Conservation (phyloP, 768 basidiomycete species). For the Podaxis pistillaris region DNA sequence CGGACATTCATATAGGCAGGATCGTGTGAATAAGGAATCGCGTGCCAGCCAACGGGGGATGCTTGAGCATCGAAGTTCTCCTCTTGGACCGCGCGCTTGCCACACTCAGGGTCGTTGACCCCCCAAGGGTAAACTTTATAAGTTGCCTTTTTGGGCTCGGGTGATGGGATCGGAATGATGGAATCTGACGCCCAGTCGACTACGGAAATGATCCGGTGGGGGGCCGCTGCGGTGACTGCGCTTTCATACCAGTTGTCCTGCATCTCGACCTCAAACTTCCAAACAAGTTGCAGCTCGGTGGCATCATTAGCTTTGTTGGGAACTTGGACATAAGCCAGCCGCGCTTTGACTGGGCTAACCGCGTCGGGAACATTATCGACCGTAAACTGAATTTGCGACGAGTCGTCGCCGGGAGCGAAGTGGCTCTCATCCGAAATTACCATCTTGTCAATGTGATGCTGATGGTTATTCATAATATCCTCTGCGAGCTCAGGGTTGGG, state of each 20-base stretch:
- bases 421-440: conserved; percentile 37
- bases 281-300: conserved; percentile 71
- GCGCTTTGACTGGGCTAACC: conserved; percentile 77
- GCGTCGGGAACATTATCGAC: conserved; percentile 72
- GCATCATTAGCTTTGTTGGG: conserved; percentile 59
- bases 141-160: conserved; percentile 33
- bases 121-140: conserved; percentile 84
- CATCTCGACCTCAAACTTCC: conserved; percentile 95
- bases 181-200: conserved; percentile 95
- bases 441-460: conserved; percentile 53
- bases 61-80: conserved; percentile 77
- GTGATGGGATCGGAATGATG: conserved; percentile 39
- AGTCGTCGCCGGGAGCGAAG: conserved; percentile 40
- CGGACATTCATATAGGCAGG: conserved; percentile 42
- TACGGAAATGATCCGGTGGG: conserved; percentile 81
- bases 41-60: conserved; percentile 91
- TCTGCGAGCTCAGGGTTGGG: conserved; percentile 45
- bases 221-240: conserved; percentile 68
- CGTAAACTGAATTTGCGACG: conserved; percentile 33
- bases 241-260: conserved; percentile 96
- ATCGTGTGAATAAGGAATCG: conserved; percentile 70
- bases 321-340: conserved; percentile 79
- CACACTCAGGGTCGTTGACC: conserved; percentile 79
- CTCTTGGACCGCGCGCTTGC: conserved; percentile 53
- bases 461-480: conserved; percentile 50